Base-by-base conservation (phyloP, 2,329 filamentous ascomycete genomes). In the Macrophomina pseudophaseolina region DNA sequence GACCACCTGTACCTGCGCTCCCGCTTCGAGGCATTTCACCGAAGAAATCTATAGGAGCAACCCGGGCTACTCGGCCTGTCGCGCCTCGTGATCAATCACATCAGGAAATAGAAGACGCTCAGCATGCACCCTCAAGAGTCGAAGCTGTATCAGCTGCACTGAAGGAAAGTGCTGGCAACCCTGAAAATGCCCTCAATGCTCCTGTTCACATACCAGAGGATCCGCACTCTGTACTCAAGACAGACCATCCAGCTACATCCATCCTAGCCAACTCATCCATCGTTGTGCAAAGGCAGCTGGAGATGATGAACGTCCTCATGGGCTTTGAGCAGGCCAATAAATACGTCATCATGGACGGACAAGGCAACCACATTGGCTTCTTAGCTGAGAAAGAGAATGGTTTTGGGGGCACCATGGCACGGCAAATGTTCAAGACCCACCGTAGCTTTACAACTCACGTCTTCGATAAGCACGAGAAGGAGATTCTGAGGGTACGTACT, bases 301-400 rank as follows among this genome's bases (percentile, higher is more conserved):
- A 90, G 72, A 83, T 89, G 79, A 88, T 89, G 85, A 90, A 89
- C 74, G 80, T 90, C 9, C 81, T 90, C 72, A 78, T 89, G 74
- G 87, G 88, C 1, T 89, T 89, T 70, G 88, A 90, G 75, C 88
- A 90, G 74, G 87, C 88, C 12, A 90, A 90, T 72, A 83, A 83
- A 74, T 90, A 90, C 73, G 83, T 88, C 14, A 88, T 90, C 58
- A 85, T 89, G 82, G 86, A 89, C 76, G 86, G 86, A 1, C 81
- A 85, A 64, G 88, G 88, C 5, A 85, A 86, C 67, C 87, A 88
- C 69, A 81, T 90, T 51, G 88, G 88, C 12, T 90, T 87, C 70
- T 84, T 90, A 72, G 87, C 86, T 38, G 88, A 90, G 75, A 83
- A 85, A 71, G 88, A 89, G 54, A 85, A 85, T 67, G 86, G 87